Base-by-base conservation (phyloP, 164 flowering plant species). In the Umbilicus rupestris region DNA sequence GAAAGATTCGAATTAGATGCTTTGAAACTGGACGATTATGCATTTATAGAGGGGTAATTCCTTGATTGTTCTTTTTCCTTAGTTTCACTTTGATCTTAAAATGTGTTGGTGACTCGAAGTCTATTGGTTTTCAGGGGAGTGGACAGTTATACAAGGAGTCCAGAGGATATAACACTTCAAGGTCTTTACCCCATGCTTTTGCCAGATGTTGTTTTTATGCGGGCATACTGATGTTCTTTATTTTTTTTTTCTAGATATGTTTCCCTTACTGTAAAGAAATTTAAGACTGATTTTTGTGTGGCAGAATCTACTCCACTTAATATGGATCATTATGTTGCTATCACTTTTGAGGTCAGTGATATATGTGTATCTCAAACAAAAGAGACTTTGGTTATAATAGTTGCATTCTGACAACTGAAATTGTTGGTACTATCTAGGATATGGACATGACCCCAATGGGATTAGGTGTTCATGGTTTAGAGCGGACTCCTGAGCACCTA, bases 121-220 rank as follows among this genome's bases (percentile, higher is more conserved):
- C 63, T 17, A 90, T 89, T 74, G 70, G 68, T 73, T 91, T 84
- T 83, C 76, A 77, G 58, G 58, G 58, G 14, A 14, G 29, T 10
- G 14, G 58, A 52, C 15, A 52, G 3, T 52, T 52, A 22, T 52
- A 24, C 24, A 10, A 82, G 72, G 78, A 74, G 74, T 71, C 71
- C 17, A 3, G 97, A 92, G 42, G 96, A 91, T 10, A 95, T 95
- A 24, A 95, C 97, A 8, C 73, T 92, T 10, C 45, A 74, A 83
- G 98, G 97, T 93, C 5, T 42, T 68, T 5, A 2, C 50, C 50
- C 45, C 42, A 39, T 16, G 16, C 39, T 50, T 63, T 63, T 26
- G 37, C 9, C 31, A 16, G 45, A 4, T 17, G 3, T 42, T 69
- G n/a, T 49, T 63, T n/a, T 3, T 47, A 30, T 37, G 45, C 12